Conservation (phyloP, 169 alveolate species). For the Miamiensis avidus region DNA sequence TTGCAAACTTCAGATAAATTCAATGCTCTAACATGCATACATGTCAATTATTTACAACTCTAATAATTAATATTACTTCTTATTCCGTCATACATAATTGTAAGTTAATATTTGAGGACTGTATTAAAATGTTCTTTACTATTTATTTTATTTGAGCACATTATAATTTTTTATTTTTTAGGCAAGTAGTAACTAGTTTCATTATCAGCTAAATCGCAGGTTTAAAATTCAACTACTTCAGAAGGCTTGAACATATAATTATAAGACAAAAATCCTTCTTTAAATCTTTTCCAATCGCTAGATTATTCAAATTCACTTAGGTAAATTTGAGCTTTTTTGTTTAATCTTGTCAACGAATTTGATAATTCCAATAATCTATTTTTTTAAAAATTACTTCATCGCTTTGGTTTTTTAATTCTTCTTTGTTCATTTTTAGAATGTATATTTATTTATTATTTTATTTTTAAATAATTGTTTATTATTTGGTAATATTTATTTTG, state of each 20-base stretch:
- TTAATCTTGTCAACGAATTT: background rate
- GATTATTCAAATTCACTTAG: background rate
- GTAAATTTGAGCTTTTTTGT: too few relatives aligned
- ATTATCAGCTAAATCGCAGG: constrained; percentile 1
- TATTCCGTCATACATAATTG: background rate
- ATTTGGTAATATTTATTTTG: too few relatives aligned
- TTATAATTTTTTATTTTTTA: constrained; percentile 15
- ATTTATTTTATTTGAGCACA: background rate
- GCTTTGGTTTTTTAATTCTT: background rate
- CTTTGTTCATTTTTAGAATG: too few relatives aligned
- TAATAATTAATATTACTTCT: constrained; percentile 2
- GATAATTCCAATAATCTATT: background rate
- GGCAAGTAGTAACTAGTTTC: background rate
- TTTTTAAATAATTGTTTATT: too few relatives aligned
- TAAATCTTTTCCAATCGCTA: constrained; percentile 18
- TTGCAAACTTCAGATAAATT: constrained; percentile 1
- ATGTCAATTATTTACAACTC: constrained; percentile 2
- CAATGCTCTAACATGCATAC: constrained; percentile 6
- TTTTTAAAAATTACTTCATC: background rate
- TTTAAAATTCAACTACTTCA: constrained; percentile 12
- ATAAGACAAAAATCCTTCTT: constrained; percentile 13
- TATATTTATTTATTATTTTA: too few relatives aligned
- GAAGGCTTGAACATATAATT: constrained; percentile 14
- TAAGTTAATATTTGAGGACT: background rate
- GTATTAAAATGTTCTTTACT: background rate